These are phyloP conservation scores for Neoboletus brunneissimus DNA, from an alignment of 768 basidiomycete genomes.

Conservation along the genomic window DNA sequence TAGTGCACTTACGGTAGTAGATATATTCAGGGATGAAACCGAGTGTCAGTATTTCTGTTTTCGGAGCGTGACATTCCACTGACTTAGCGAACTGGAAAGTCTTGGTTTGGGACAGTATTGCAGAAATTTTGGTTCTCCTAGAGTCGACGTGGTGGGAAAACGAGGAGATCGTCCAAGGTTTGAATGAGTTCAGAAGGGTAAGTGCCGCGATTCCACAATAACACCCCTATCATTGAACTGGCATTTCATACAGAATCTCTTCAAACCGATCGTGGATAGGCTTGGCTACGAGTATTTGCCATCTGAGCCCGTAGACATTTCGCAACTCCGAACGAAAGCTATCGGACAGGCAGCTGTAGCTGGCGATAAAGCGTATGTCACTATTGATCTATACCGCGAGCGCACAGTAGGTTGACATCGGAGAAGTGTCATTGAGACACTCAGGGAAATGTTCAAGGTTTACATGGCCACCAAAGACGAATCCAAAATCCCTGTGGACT, in stretches of 20 bases:
- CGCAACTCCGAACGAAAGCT: constrained; percentile 72
- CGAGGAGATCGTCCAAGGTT: constrained; percentile 43
- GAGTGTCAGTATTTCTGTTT: constrained; percentile 54
- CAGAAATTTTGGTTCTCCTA: constrained; percentile 52
- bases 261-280: constrained; percentile 71
- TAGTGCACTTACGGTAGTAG: constrained; percentile 69
- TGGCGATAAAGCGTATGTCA: constrained; percentile 40
- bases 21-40: constrained; percentile 66
- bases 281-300: constrained; percentile 75
- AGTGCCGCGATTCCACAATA: constrained; percentile 18
- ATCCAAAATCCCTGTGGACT: constrained; percentile 75
- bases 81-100: constrained; percentile 40
- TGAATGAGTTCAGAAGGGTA: constrained; percentile 64
- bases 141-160: constrained; percentile 84
- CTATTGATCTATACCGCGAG: not conserved
- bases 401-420: not conserved
- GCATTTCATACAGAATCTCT: constrained; percentile 46
- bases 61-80: not conserved
- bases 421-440: constrained; percentile 68
- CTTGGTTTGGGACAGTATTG: constrained; percentile 78
- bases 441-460: constrained; percentile 65
- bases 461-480: constrained; percentile 73
- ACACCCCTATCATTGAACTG: not conserved
- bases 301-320: constrained; percentile 63
- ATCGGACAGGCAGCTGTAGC: constrained; percentile 54